A percentile compares a stretch with the other conserved stretches of the same genome.
Evolutionary conservation across 495 filamentous ascomycete species (phyloP).

Genomic region (Aspergillus nanangensis): DNA sequence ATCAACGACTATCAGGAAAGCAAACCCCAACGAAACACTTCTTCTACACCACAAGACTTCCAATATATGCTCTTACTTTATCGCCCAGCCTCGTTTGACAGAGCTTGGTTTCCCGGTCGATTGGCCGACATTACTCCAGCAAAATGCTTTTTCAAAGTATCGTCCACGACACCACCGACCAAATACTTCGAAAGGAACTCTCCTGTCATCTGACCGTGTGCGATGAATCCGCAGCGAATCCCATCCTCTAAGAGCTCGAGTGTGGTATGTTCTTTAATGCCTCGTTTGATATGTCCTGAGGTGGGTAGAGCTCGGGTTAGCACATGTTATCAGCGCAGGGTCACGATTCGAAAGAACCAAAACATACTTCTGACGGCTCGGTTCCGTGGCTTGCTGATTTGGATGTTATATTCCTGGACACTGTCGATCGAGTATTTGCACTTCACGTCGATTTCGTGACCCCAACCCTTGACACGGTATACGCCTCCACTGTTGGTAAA

Average conservation of each 20-base stretch:
- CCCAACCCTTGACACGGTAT: constrained; percentile 3
- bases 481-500: constrained; percentile 1
- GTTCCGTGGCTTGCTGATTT: constrained; percentile 11
- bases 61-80: too few relatives aligned
- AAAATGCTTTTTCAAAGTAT: constrained; percentile 7
- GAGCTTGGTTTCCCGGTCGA: constrained; percentile 5
- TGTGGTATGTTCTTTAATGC: constrained; percentile 8
- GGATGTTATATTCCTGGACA: constrained; percentile 8
- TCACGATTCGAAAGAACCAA: background rate
- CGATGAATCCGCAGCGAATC: constrained; percentile 12
- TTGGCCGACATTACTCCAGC: constrained; percentile 5
- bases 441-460: constrained; percentile 8
- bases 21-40: too few relatives aligned
- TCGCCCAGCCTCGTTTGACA: constrained; percentile 15
- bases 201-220: constrained; percentile 9
- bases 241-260: constrained; percentile 9
- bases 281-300: constrained; percentile 13
- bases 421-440: constrained; percentile 6
- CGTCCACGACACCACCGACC: constrained; percentile 5
- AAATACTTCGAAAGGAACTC: constrained; percentile 3
- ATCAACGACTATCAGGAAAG: too few relatives aligned
- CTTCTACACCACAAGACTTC: too few relatives aligned
- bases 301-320: background rate
- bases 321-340: background rate
- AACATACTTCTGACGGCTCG: constrained; percentile 7